Evolutionary conservation across 192 early-diverging fungal species (phyloP), one percentile per base, ranked within the genome.

Genomic region (Umbelopsis ramanniana): DNA sequence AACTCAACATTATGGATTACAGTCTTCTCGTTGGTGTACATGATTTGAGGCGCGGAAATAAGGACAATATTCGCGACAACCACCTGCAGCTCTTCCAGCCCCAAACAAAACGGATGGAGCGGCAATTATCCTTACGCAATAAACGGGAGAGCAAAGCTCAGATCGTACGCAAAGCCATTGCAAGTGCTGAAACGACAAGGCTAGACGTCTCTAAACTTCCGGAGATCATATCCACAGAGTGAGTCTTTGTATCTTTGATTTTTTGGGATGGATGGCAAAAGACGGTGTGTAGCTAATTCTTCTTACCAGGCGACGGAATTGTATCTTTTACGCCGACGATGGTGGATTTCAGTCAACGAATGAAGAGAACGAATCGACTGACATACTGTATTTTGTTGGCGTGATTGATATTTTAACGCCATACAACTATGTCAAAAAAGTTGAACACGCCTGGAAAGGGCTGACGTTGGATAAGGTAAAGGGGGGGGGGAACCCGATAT

Each of bases 1-100:
- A 86, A 46, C 84, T 93, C 33, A 91, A 94, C 67, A 98, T 99
- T 63, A 99, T 99, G 98, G 98, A 99, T 81, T 99, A 99, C 82
- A 97, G 95, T 69, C 86, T 99, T 66, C 81, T 99, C 21, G 79
- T 99, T 68, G 98, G 98, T 8, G 86, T 95, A 38, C 96, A 98
- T 76, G 94, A 97, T 71, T 83, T 93, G 38, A 83, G 87, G 21
- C 86, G 89, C 35, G 96, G 94, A 38, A 97, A 98, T 81, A 85
- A 83, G 26, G 90, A 95, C 72, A 94, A 94, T 73, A 94, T 96
- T 70, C 92, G 96, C 74, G 94, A 98, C 80, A 90, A 91, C 40
- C 93, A 92, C 24, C 85, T 98, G 45, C 85, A 90, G 26, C 91
- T 97, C 43, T 93, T 96, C 50, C 76, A 87, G 85, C 81, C 83